Percentiles rank a stretch among this genome's conserved stretches.
phyloP scores from a whole-genome alignment of 164 flowering plant species.

The Vitis cinerea region DNA sequence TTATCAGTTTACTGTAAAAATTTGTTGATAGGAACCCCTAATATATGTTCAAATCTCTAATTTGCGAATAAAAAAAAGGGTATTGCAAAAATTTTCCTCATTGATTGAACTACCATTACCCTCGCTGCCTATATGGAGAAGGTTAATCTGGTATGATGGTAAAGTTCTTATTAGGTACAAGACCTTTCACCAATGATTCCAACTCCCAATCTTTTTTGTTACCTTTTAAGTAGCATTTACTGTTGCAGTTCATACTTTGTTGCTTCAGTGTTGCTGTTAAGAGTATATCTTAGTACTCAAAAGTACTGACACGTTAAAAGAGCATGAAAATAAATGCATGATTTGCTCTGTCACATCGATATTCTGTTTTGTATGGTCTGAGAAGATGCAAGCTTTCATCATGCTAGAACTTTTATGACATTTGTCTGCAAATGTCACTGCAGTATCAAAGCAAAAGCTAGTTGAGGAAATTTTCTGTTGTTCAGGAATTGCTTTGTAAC shows the following conservation, averaged over 20 bases:
- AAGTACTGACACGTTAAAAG: not conserved
- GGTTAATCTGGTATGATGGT: too few species aligned
- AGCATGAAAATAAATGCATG: not conserved
- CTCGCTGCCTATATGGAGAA: too few species aligned
- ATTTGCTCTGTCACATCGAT: constrained; percentile 3
- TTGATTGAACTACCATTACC: not conserved
- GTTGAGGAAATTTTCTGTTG: constrained; percentile 50
- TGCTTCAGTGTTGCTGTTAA: not conserved
- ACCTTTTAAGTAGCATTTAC: too few species aligned
- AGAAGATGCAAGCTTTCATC: constrained; percentile 18
- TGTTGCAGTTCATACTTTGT: not conserved
- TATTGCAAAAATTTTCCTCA: not conserved
- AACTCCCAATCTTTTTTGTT: too few species aligned
- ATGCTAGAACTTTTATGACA: constrained; percentile 33
- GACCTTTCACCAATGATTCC: too few species aligned
- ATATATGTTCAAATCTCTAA: too few species aligned
- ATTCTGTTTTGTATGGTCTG: constrained; percentile 10
- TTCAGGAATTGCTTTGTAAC: constrained; percentile 31
- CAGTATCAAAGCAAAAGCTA: constrained; percentile 67
- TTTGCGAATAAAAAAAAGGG: too few species aligned
- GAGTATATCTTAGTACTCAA: not conserved
- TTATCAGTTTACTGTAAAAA: too few species aligned
- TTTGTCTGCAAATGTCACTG: constrained; percentile 57
- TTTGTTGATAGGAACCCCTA: too few species aligned
- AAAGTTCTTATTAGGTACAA: too few species aligned